A percentile compares a stretch with the other conserved stretches of the same genome.
Evolutionary conservation across 2,329 filamentous ascomycete genomes (phyloP).

Genomic region (Penicillium janthinellum): DNA sequence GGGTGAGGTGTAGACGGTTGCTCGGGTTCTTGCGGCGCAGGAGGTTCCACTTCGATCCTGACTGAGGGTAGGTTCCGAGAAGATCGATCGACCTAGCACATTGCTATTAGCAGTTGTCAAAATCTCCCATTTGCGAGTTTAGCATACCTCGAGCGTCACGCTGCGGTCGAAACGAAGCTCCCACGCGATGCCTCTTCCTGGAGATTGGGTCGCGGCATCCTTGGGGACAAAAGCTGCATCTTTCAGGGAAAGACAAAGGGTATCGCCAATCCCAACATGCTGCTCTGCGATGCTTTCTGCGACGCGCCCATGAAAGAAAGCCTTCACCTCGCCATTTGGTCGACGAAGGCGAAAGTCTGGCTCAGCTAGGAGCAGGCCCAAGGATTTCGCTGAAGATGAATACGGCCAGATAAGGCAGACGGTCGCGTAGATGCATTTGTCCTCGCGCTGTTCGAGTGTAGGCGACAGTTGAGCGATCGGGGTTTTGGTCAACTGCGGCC

Average conservation of each 20-base stretch:
- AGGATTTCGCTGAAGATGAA: constrained; percentile 71
- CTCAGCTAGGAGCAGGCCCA: constrained; percentile 81
- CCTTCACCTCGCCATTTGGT: constrained; percentile 76
- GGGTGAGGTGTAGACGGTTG: constrained; percentile 30
- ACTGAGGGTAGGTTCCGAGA: constrained; percentile 41
- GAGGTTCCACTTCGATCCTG: constrained; percentile 54
- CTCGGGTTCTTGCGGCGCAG: constrained; percentile 27
- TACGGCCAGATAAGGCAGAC: constrained; percentile 92
- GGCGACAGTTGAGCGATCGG: constrained; percentile 49
- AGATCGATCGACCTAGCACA: constrained; percentile 30
- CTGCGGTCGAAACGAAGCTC: constrained; percentile 54
- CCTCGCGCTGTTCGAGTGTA: constrained; percentile 26
- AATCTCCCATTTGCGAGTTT: neutral
- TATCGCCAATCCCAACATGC: constrained; percentile 76
- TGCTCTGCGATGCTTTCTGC: constrained; percentile 69
- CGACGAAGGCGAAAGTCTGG: constrained; percentile 79
- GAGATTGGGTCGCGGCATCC: constrained; percentile 54
- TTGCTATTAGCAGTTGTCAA: constrained; percentile 5
- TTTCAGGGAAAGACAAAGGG: constrained; percentile 67
- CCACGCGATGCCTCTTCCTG: constrained; percentile 59
- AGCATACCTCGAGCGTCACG: constrained; percentile 41
- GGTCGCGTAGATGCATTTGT: constrained; percentile 61
- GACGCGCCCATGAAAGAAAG: constrained; percentile 70
- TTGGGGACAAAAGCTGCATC: constrained; percentile 66
- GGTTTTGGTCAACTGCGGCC: constrained; percentile 29